Conservation (phyloP, 768 basidiomycete species). For the Leucosporidium creatinivorum region DNA sequence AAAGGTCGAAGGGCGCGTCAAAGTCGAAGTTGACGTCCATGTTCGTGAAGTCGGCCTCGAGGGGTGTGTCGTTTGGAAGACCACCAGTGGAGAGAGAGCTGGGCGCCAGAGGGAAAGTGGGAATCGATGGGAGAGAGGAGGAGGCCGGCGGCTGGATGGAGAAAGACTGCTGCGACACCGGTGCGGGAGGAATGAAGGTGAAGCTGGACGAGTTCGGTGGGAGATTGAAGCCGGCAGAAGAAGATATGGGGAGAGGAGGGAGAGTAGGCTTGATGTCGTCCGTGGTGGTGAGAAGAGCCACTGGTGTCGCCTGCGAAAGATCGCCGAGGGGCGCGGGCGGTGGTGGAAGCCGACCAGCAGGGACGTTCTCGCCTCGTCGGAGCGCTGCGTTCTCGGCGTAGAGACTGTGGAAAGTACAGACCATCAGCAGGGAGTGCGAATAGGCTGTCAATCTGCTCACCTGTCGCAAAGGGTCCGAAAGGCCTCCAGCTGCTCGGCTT, state of each 20-base stretch:
- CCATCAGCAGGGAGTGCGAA: too few relatives aligned
- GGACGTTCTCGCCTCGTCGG: constrained; percentile 12
- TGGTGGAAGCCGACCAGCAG: not conserved
- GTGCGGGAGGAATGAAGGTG: not conserved
- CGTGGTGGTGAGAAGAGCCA: not conserved
- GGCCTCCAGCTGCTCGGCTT: constrained; percentile 69
- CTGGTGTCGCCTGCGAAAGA: too few relatives aligned
- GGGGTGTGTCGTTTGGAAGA: not conserved
- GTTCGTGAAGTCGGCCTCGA: too few relatives aligned
- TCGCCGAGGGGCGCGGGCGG: not conserved
- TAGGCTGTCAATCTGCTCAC: not conserved
- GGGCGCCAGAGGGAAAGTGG: not conserved
- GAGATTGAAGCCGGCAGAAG: not conserved
- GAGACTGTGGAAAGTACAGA: not conserved
- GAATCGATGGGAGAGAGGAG: not conserved
- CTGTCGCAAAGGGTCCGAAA: not conserved
- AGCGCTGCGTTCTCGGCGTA: constrained; percentile 17
- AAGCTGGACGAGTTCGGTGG: not conserved
- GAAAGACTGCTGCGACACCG: not conserved
- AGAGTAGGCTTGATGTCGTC: constrained; percentile 1
- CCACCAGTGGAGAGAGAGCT: not conserved
- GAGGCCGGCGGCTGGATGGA: not conserved
- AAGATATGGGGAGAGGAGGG: not conserved
- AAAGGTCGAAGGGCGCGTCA: constrained; percentile 31
- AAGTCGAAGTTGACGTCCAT: constrained; percentile 17